These are phyloP conservation scores for Flaveria robusta DNA, from an alignment of 129 eudicot genomes.

Conservation along the genomic window DNA sequence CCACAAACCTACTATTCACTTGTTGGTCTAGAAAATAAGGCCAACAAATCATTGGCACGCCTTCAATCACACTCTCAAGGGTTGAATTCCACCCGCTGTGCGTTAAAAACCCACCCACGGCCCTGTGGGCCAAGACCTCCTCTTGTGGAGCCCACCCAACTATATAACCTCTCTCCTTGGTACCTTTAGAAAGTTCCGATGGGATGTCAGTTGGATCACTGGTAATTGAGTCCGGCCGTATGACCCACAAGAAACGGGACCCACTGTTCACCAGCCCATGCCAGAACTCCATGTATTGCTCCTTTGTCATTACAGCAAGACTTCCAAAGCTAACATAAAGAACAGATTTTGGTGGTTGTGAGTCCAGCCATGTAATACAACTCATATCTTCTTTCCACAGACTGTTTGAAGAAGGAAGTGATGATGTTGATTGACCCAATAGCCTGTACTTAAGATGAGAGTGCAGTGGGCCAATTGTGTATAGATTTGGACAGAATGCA, in stretches of 20 bases:
- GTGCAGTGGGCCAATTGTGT: conserved; percentile 66
- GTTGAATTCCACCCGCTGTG: conserved; percentile 66
- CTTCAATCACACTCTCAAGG: conserved; percentile 47
- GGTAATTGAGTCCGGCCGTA: conserved; percentile 33
- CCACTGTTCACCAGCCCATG: conserved; percentile 49
- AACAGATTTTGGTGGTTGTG: conserved; percentile 54
- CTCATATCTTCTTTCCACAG: conserved; percentile 34
- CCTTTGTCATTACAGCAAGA: conserved; percentile 35
- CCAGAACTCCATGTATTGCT: conserved; percentile 56
- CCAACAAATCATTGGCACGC: conserved; percentile 67
- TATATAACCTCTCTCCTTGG: conserved; percentile 42
- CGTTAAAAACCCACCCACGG: conserved; percentile 58
- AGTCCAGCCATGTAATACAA: conserved; percentile 51
- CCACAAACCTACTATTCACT: conserved; percentile 52
- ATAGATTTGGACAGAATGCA: conserved; percentile 45
- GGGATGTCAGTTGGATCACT: conserved; percentile 22
- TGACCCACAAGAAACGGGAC: conserved; percentile 46
- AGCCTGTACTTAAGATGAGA: conserved; percentile 44
- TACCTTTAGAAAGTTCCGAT: conserved; percentile 31
- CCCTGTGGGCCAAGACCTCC: conserved; percentile 53
- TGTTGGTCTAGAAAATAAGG: conserved; percentile 52
- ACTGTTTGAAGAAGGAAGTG: conserved; percentile 43
- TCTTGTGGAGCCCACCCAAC: conserved; percentile 64
- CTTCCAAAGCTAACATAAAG: conserved; percentile 55
- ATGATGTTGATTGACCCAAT: conserved; percentile 8